These are phyloP conservation scores for Begonia fuchsioides DNA, from an alignment of 306 rosid species.

Conservation along the genomic window DNA sequence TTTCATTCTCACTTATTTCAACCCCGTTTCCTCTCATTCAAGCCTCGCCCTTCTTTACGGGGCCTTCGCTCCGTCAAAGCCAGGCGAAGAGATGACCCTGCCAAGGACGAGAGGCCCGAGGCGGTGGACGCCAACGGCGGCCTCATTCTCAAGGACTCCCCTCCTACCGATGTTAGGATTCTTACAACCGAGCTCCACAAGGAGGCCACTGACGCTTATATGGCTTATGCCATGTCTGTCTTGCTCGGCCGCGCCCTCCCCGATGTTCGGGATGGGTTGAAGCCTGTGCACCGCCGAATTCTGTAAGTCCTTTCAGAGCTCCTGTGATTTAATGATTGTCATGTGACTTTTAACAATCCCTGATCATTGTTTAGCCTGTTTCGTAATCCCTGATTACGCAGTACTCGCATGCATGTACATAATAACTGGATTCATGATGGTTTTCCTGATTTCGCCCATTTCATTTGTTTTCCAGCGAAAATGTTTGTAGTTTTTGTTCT, in stretches of 20 bases:
- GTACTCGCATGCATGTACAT: too few relatives aligned
- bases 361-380: background rate
- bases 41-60: background rate
- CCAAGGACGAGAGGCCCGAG: slow-evolving; percentile 4
- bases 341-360: too few relatives aligned
- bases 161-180: slow-evolving; percentile 31
- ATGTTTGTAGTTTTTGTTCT: too few relatives aligned
- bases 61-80: slow-evolving; percentile 9
- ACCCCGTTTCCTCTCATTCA: slow-evolving; percentile 44
- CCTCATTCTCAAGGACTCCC: slow-evolving; percentile 19
- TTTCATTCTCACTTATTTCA: slow-evolving; percentile 22
- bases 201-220: slow-evolving; percentile 83
- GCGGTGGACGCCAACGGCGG: slow-evolving; percentile 44
- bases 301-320: slow-evolving; percentile 35
- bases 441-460: too few relatives aligned
- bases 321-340: background rate
- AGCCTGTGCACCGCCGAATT: slow-evolving; percentile 89
- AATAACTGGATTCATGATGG: too few relatives aligned
- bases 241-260: slow-evolving; percentile 94
- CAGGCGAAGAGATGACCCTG: slow-evolving; percentile 21
- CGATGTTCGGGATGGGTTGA: slow-evolving; percentile 88
- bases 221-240: slow-evolving; percentile 90
- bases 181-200: slow-evolving; percentile 48
- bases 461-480: too few relatives aligned
- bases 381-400: background rate